Evolutionary conservation across 768 basidiomycete genomes (phyloP).

Genomic region (Psilocybe cubensis): DNA sequence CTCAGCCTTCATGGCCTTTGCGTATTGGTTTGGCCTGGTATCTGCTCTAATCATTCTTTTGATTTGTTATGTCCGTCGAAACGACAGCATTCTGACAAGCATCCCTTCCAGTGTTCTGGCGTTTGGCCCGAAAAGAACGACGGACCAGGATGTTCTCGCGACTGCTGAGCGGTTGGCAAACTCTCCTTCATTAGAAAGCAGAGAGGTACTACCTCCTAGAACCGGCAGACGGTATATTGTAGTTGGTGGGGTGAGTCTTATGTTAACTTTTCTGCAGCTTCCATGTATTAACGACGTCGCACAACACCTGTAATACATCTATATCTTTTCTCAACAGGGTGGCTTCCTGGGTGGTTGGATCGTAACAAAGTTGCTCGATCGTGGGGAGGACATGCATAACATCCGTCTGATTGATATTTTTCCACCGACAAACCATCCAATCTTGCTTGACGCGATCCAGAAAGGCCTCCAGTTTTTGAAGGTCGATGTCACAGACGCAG

Average conservation of each 20-base stretch:
- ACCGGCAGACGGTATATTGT: conserved; percentile 80
- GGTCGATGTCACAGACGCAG: conserved; percentile 59
- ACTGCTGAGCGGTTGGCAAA: conserved; percentile 40
- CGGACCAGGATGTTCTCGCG: conserved; percentile 41
- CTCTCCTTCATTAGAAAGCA: conserved; percentile 35
- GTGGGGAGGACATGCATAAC: conserved; percentile 68
- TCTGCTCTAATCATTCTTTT: conserved; percentile 19
- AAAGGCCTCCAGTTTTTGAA: conserved; percentile 58
- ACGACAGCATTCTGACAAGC: conserved; percentile 56
- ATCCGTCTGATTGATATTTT: conserved; percentile 74
- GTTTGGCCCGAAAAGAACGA: conserved; percentile 57
- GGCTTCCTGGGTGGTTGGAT: conserved; percentile 85
- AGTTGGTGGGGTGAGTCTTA: conserved; percentile 65
- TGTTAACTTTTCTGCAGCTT: neutral
- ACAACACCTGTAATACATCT: too few relatives aligned
- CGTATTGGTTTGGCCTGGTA: conserved; percentile 9
- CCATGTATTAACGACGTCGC: too few relatives aligned
- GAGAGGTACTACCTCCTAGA: conserved; percentile 59
- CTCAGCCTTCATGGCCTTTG: conserved; percentile 8
- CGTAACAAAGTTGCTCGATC: conserved; percentile 63
- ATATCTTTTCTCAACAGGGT: conserved; percentile 43
- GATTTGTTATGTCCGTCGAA: conserved; percentile 37
- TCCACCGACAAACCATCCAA: conserved; percentile 51
- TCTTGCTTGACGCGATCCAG: conserved; percentile 55
- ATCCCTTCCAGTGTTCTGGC: conserved; percentile 50